Conservation (phyloP, 257 asterid genomes). For the Penstemon newberryi region DNA sequence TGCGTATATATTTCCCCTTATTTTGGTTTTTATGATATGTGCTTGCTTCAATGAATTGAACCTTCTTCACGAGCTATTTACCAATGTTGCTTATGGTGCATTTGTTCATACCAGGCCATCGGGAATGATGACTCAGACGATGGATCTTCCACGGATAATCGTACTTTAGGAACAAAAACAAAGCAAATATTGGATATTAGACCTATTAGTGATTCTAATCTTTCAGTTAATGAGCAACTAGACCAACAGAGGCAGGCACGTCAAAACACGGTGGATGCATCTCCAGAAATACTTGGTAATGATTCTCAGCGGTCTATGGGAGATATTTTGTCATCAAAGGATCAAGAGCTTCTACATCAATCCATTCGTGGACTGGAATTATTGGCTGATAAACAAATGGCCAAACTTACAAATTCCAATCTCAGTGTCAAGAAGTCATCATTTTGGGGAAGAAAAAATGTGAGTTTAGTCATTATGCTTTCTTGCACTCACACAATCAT, state of each 20-base stretch:
- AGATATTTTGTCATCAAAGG: conserved; percentile 71
- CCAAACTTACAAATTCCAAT: conserved; percentile 49
- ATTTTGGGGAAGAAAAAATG: conserved; percentile 85
- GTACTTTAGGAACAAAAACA: conserved; percentile 38
- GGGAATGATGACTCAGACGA: conserved; percentile 71
- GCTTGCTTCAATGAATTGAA: conserved; percentile 10
- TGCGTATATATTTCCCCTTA: background rate
- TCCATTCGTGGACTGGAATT: conserved; percentile 55
- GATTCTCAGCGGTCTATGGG: conserved; percentile 78
- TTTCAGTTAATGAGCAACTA: conserved; percentile 55
- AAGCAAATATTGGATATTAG: conserved; percentile 42
- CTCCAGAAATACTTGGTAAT: conserved; percentile 43
- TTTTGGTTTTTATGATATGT: conserved; percentile 15
- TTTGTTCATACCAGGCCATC: conserved; percentile 55
- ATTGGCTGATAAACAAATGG: conserved; percentile 48
- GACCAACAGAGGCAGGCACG: conserved; percentile 46
- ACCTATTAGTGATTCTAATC: conserved; percentile 40
- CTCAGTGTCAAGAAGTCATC: conserved; percentile 62
- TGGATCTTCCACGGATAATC: conserved; percentile 50
- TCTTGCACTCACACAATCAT: background rate
- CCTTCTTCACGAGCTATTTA: conserved; percentile 14
- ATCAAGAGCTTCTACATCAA: conserved; percentile 61
- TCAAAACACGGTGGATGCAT: conserved; percentile 48
- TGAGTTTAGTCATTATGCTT: conserved; percentile 41
- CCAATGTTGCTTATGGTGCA: conserved; percentile 21